Evolutionary conservation across 331 rosid species (phyloP), one percentile per base, ranked within the genome.

Genomic region (Dryas integrifolia): DNA sequence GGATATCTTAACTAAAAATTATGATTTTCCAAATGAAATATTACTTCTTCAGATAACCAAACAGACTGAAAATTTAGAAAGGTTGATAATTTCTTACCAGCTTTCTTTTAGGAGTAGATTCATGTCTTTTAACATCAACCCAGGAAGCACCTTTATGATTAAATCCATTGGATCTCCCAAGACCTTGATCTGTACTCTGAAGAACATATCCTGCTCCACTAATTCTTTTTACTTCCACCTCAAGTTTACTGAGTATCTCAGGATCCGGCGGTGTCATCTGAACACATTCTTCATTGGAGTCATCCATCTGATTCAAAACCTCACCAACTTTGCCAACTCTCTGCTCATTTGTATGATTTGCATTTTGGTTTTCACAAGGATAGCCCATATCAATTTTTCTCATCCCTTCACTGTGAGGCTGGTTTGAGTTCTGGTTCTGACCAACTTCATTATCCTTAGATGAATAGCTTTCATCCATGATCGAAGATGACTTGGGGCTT

Each of bases 231-330:
- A 75, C 81, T 49, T 70, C 76, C 15, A 57, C 46, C 53, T 72
- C 73, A 15, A 68, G 52, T 47, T 71, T 70, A 35, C 49, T 64
- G 30, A 69, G 26, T 14, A 75, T 76, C 60, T 69, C 81, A 49
- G 82, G 73, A 79, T 84, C 82, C 55, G 84, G 70, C 44, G 85
- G 81, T 60, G 85, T 69, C 73, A 65, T 78, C 86, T 64, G 64
- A 69, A 70, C 66, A 38, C 58, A 61, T 48, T 76, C 80, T 79
- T 82, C 82, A 50, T 70, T 83, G 58, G 77, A 72, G 79, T 74
- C 58, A 71, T 50, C 56, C 7, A 47, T 73, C 64, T 76, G 82
- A 70, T 76, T 82, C 58, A 64, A 64, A 80, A 76, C 79, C 74
- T 45, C 62, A 38, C 56, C 45, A 62, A 53, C 72, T 15, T 69